phyloP scores from a whole-genome alignment of 768 basidiomycete species.

The Tulasnella sp. region DNA sequence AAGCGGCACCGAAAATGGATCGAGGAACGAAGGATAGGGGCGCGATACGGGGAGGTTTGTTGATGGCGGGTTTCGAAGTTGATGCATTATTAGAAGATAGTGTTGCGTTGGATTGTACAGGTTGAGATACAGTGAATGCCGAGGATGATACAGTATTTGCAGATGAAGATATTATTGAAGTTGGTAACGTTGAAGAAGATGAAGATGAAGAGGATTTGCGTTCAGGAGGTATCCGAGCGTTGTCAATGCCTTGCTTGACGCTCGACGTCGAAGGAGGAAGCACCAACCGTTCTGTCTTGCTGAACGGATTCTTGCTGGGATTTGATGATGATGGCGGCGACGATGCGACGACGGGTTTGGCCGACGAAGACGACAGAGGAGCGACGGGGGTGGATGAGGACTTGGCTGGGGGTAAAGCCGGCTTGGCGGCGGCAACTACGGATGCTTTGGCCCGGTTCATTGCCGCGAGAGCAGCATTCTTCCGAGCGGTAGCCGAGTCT shows the following conservation, averaged over 20 bases:
- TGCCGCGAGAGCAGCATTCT: slow-evolving; percentile 16
- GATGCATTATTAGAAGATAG: slow-evolving; percentile 35
- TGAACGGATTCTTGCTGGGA: slow-evolving; percentile 38
- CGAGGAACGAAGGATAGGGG: slow-evolving; percentile 58
- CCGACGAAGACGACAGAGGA: neutral
- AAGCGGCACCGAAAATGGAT: slow-evolving; percentile 63
- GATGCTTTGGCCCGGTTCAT: slow-evolving; percentile 20
- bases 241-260: slow-evolving; percentile 46
- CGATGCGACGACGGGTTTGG: slow-evolving; percentile 5
- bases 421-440: neutral
- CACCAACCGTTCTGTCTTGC: slow-evolving; percentile 62
- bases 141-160: slow-evolving; percentile 32
- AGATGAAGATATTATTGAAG: slow-evolving; percentile 25
- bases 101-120: slow-evolving; percentile 29
- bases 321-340: neutral
- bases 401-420: slow-evolving; percentile 13
- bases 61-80: slow-evolving; percentile 33
- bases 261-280: slow-evolving; percentile 30
- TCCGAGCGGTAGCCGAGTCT: neutral
- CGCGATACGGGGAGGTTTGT: slow-evolving; percentile 32
- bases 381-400: neutral
- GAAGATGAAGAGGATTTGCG: slow-evolving; percentile 33
- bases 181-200: slow-evolving; percentile 23
- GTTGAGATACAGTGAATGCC: slow-evolving; percentile 30
- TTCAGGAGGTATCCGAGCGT: slow-evolving; percentile 37